Evolutionary conservation across 2,329 filamentous ascomycete genomes (phyloP).

Genomic region (Scedosporium apiospermum): DNA sequence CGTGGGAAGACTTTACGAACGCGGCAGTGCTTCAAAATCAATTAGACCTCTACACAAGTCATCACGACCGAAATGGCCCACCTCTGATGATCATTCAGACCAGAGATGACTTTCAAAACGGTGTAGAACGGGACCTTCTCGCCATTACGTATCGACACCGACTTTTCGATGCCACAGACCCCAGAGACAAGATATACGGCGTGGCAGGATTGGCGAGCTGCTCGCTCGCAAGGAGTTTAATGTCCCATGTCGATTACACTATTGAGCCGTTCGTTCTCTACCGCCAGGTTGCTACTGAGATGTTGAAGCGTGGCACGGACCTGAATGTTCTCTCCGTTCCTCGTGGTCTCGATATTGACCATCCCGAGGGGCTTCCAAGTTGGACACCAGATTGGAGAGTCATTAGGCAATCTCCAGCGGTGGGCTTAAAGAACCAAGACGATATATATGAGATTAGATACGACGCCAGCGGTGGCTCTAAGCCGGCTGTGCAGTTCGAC

Average conservation of each 20-base stretch:
- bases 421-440: neutral
- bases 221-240: neutral
- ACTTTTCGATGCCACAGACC: neutral
- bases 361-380: neutral
- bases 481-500: neutral
- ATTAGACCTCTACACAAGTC: neutral
- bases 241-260: neutral
- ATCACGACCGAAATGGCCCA: neutral
- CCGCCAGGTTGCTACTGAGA: neutral
- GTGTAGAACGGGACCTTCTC: neutral
- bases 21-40: neutral
- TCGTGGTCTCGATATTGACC: neutral
- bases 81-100: neutral
- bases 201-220: neutral
- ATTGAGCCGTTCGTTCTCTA: neutral
- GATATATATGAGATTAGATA: neutral
- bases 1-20: neutral
- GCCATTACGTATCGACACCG: neutral
- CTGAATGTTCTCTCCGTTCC: neutral
- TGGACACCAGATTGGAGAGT: neutral
- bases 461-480: neutral
- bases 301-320: neutral
- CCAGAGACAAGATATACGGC: neutral
- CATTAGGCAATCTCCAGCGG: neutral
- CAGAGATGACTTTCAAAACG: neutral